Conservation (phyloP, 805 yeast genomes). For the Kazachstania taianensis region DNA sequence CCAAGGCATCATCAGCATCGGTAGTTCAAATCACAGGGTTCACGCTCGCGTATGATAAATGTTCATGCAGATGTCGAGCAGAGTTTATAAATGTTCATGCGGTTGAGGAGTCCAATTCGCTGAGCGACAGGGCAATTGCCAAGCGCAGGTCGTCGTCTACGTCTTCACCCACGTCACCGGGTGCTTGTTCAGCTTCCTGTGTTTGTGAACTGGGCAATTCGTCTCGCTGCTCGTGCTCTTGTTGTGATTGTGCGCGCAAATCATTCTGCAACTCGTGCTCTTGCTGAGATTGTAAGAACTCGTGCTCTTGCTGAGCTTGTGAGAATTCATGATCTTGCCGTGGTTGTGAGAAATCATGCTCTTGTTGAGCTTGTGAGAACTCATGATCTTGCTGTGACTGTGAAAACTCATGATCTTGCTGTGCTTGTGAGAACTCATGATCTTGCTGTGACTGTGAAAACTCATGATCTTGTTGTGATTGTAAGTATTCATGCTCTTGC, state of each 20-base stretch:
- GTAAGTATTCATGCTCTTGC: not conserved
- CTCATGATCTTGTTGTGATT: not conserved
- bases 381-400: too few species aligned
- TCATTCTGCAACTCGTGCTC: too few species aligned
- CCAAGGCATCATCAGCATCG: too few species aligned
- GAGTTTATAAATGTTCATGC: too few species aligned
- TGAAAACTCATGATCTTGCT: too few species aligned
- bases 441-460: not conserved
- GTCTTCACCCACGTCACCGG: not conserved
- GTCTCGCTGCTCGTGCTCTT: conserved; percentile 2
- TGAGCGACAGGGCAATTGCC: conserved; percentile 27
- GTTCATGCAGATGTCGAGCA: too few species aligned
- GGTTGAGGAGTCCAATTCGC: conserved; percentile 16
- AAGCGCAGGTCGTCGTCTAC: conserved; percentile 25
- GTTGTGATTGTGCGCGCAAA: not conserved
- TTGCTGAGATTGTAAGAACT: too few species aligned
- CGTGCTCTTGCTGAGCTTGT: not conserved
- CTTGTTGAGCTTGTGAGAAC: not conserved
- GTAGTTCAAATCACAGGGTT: too few species aligned
- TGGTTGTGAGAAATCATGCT: not conserved
- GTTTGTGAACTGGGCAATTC: too few species aligned
- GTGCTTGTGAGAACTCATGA: too few species aligned
- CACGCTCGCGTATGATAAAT: not conserved
- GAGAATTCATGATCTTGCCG: not conserved
- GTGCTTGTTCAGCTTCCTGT: too few species aligned